These are phyloP conservation scores for Tremella mesenterica DNA, from an alignment of 768 basidiomycete genomes.

Conservation along the genomic window DNA sequence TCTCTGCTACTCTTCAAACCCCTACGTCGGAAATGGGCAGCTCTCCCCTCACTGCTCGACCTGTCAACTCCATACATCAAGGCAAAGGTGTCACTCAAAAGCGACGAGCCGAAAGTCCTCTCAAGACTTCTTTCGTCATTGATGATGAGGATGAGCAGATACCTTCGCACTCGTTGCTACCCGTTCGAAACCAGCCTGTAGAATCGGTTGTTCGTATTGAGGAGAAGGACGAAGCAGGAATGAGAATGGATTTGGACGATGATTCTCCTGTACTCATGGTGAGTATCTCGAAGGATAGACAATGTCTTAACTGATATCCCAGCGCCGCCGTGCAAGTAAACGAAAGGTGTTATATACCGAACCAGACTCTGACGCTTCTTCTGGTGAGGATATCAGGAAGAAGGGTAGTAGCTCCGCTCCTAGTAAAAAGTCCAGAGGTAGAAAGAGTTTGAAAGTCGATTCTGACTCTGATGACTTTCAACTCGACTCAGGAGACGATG, in stretches of 20 bases:
- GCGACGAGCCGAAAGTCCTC: slow-evolving; percentile 14
- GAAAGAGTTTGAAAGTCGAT: slow-evolving; percentile 35
- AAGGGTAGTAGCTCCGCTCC: not conserved
- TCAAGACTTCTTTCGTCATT: slow-evolving; percentile 11
- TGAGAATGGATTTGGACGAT: slow-evolving; percentile 22
- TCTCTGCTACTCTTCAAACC: slow-evolving; percentile 13
- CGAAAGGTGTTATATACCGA: slow-evolving; percentile 38
- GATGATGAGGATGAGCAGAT: slow-evolving; percentile 21
- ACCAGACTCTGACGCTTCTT: slow-evolving; percentile 16
- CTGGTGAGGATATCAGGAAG: slow-evolving; percentile 6
- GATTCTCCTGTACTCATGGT: slow-evolving; percentile 29
- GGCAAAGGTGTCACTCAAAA: too few species aligned
- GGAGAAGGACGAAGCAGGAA: slow-evolving; percentile 13
- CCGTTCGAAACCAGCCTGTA: slow-evolving; percentile 5
- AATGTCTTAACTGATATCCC: not conserved
- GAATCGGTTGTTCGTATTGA: not conserved
- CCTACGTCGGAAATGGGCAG: slow-evolving; percentile 20
- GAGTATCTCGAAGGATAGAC: slow-evolving; percentile 3
- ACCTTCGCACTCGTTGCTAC: slow-evolving; percentile 17
- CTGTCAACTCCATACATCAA: not conserved
- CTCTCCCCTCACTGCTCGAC: slow-evolving; percentile 20
- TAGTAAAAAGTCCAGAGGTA: slow-evolving; percentile 9
- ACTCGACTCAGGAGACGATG: slow-evolving; percentile 34
- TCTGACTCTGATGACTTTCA: slow-evolving; percentile 42
- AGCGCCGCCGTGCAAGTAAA: slow-evolving; percentile 25